These are phyloP conservation scores for Debaryomyces castellii DNA, from an alignment of 805 yeast genomes.

Conservation along the genomic window DNA sequence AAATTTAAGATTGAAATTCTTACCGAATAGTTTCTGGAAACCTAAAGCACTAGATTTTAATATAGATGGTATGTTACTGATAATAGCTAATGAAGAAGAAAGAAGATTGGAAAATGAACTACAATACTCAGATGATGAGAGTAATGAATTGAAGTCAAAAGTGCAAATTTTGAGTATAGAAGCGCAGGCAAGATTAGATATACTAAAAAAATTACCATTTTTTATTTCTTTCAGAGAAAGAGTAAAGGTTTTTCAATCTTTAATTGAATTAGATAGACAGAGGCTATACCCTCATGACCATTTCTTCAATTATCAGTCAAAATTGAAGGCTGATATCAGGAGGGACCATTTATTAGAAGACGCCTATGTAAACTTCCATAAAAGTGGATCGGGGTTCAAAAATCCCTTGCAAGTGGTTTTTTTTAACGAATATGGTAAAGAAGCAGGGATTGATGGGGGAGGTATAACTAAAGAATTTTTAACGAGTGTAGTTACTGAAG, in stretches of 20 bases:
- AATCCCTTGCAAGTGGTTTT: slow-evolving; percentile 62
- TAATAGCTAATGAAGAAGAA: slow-evolving; percentile 46
- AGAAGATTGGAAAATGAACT: slow-evolving; percentile 13
- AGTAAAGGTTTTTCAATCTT: slow-evolving; percentile 66
- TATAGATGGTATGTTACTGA: slow-evolving; percentile 33
- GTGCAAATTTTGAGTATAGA: slow-evolving; percentile 7
- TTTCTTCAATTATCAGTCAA: slow-evolving; percentile 17
- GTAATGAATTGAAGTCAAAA: background rate
- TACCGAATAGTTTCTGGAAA: slow-evolving; percentile 57
- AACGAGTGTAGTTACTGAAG: slow-evolving; percentile 68
- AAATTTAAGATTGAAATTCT: slow-evolving; percentile 58
- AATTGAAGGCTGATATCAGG: slow-evolving; percentile 53
- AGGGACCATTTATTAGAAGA: slow-evolving; percentile 74
- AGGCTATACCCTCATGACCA: slow-evolving; percentile 12
- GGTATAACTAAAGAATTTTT: slow-evolving; percentile 91
- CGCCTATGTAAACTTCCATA: slow-evolving; percentile 61
- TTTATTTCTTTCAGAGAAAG: slow-evolving; percentile 75
- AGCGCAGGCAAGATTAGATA: slow-evolving; percentile 36
- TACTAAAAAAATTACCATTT: slow-evolving; percentile 70
- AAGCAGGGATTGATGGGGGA: slow-evolving; percentile 96
- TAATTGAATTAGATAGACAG: slow-evolving; percentile 55
- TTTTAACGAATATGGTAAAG: slow-evolving; percentile 70
- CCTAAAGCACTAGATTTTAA: slow-evolving; percentile 29
- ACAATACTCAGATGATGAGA: slow-evolving; percentile 11
- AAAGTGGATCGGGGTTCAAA: slow-evolving; percentile 56